A percentile compares a stretch with the other conserved stretches of the same genome.
Conservation (phyloP, 176 grass and related monocot genomes). For the Phoenix dactylifera region DNA sequence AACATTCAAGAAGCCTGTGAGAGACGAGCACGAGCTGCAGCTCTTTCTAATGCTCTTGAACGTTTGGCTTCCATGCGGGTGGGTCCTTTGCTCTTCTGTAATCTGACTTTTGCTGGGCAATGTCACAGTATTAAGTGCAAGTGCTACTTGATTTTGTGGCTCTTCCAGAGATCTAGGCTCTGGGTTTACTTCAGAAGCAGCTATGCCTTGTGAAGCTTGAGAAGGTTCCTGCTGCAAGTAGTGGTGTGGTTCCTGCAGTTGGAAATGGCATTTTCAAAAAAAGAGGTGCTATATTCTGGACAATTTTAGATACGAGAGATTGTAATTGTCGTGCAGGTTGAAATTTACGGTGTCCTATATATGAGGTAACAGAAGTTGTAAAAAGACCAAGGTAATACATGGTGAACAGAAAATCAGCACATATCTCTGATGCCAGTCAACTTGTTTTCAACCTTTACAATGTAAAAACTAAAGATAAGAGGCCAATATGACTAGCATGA, state of each 20-base stretch:
- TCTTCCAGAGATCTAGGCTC: background rate
- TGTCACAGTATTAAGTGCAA: background rate
- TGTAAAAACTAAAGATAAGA: no score
- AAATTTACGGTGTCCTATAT: no score
- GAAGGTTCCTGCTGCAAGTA: background rate
- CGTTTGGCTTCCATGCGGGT: constrained; percentile 62
- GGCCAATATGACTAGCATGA: no score
- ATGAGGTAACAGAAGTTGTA: no score
- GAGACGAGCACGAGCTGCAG: constrained; percentile 32
- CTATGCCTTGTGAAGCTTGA: background rate
- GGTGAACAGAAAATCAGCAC: no score
- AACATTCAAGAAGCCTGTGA: constrained; percentile 15
- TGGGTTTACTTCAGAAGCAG: background rate
- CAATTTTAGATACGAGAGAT: background rate
- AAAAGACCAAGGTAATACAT: no score
- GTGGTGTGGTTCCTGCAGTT: constrained; percentile 1
- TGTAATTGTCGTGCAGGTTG: background rate
- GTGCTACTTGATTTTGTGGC: background rate
- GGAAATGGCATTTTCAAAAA: background rate
- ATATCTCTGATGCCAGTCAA: no score
- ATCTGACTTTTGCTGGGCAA: constrained; percentile 29
- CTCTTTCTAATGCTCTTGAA: constrained; percentile 63
- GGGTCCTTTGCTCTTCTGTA: constrained; percentile 44
- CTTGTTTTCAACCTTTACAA: no score
- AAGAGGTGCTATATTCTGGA: background rate